Evolutionary conservation across 2,329 filamentous ascomycete species (phyloP).

Genomic region (Coleophoma cylindrospora): DNA sequence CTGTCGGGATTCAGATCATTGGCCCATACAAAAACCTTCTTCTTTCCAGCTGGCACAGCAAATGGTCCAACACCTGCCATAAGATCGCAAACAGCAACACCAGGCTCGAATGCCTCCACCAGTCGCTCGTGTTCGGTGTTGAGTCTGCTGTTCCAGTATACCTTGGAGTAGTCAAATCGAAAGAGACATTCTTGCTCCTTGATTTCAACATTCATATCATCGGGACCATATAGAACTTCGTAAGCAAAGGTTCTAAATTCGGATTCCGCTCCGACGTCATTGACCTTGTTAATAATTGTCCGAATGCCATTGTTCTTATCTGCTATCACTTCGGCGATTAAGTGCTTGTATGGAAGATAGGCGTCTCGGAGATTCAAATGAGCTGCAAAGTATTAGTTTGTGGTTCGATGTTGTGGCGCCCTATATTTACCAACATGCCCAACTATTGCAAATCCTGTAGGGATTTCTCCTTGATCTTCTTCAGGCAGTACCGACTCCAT

Average conservation of each 20-base stretch:
- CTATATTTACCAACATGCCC: slow-evolving; percentile 69
- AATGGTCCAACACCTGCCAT: slow-evolving; percentile 98
- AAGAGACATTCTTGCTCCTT: slow-evolving; percentile 83
- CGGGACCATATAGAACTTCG: slow-evolving; percentile 78
- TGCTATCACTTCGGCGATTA: slow-evolving; percentile 79
- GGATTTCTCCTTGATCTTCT: slow-evolving; percentile 73
- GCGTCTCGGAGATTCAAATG: slow-evolving; percentile 85
- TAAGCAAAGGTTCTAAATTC: slow-evolving; percentile 90
- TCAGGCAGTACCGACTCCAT: slow-evolving; percentile 77
- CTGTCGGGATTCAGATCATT: slow-evolving; percentile 96
- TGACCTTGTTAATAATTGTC: slow-evolving; percentile 94
- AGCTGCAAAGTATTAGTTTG: slow-evolving; percentile 38
- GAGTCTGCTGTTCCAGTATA: slow-evolving; percentile 96
- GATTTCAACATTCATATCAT: slow-evolving; percentile 79
- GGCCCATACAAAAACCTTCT: slow-evolving; percentile 87
- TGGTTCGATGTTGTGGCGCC: too few relatives aligned
- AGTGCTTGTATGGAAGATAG: slow-evolving; percentile 78
- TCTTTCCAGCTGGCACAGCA: slow-evolving; percentile 85
- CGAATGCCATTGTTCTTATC: slow-evolving; percentile 81
- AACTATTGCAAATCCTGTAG: slow-evolving; percentile 79
- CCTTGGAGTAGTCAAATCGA: slow-evolving; percentile 88
- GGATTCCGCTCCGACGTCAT: slow-evolving; percentile 79
- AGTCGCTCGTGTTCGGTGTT: slow-evolving; percentile 84
- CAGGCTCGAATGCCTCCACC: slow-evolving; percentile 68
- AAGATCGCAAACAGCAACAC: slow-evolving; percentile 89